Evolutionary conservation across 805 yeast genomes (phyloP).

Genomic region (Saturnispora zaruensis): DNA sequence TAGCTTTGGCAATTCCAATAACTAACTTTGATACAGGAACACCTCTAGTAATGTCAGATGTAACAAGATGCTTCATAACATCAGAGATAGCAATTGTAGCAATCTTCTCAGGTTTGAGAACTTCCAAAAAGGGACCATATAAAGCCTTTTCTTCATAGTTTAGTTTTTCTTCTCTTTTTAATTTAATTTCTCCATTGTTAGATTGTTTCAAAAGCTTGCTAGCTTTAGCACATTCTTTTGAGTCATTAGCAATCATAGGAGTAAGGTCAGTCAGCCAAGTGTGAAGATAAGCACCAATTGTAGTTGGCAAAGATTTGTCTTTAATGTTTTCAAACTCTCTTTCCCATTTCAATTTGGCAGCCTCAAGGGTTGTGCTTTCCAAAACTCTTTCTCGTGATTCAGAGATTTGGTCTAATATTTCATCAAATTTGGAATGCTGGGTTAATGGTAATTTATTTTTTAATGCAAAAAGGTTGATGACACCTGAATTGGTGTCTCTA

Average conservation of each 20-base stretch:
- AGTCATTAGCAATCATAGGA: conserved; percentile 64
- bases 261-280: conserved; percentile 73
- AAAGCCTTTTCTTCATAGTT: conserved; percentile 33
- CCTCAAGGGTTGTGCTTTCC: conserved; percentile 73
- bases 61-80: conserved; percentile 60
- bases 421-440: conserved; percentile 50
- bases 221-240: conserved; percentile 43
- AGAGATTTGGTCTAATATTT: conserved; percentile 60
- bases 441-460: conserved; percentile 44
- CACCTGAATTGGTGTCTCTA: conserved; percentile 10
- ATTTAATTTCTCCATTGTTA: conserved; percentile 10
- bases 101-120: conserved; percentile 73
- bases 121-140: conserved; percentile 69
- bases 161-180: conserved; percentile 16
- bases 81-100: conserved; percentile 81
- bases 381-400: conserved; percentile 65
- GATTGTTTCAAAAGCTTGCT: conserved; percentile 20
- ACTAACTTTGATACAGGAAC: conserved; percentile 80
- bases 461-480: conserved; percentile 58
- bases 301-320: conserved; percentile 40
- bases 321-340: conserved; percentile 53
- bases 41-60: conserved; percentile 72
- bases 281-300: conserved; percentile 68
- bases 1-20: conserved; percentile 69
- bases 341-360: conserved; percentile 85